Evolutionary conservation across 2,329 filamentous ascomycete species (phyloP).

Genomic region (Colletotrichum liriopes): DNA sequence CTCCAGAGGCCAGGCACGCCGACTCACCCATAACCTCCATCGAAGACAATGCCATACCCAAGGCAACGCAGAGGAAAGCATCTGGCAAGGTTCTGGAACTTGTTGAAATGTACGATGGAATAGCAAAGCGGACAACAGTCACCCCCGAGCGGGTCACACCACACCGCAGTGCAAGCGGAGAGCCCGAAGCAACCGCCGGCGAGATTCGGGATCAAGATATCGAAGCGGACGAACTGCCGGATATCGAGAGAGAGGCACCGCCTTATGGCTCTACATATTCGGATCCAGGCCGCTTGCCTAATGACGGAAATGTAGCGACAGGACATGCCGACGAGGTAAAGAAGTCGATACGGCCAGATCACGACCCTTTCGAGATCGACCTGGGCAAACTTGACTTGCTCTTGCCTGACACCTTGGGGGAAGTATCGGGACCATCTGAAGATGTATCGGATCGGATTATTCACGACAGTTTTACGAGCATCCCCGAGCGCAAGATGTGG

Average conservation of each 20-base stretch:
- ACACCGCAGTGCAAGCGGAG: constrained; percentile 31
- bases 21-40: constrained; percentile 63
- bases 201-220: background rate
- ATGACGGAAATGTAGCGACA: background rate
- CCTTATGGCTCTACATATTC: background rate
- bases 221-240: background rate
- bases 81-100: constrained; percentile 64
- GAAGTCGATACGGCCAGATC: constrained; percentile 26
- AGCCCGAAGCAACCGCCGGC: background rate
- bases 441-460: constrained; percentile 64
- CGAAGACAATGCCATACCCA: constrained; percentile 54
- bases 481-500: constrained; percentile 75
- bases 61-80: constrained; percentile 17
- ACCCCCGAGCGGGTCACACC: constrained; percentile 14
- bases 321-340: constrained; percentile 8
- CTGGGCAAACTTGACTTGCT: constrained; percentile 53
- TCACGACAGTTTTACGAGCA: constrained; percentile 67
- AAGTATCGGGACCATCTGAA: constrained; percentile 39
- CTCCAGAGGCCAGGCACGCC: constrained; percentile 4
- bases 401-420: constrained; percentile 48
- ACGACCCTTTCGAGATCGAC: constrained; percentile 50
- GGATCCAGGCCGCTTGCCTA: no score
- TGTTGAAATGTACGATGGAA: constrained; percentile 66
- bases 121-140: constrained; percentile 48
- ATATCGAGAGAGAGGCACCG: background rate